Evolutionary conservation across 2,329 filamentous ascomycete genomes (phyloP).

Genomic region (Penicillium expansum): DNA sequence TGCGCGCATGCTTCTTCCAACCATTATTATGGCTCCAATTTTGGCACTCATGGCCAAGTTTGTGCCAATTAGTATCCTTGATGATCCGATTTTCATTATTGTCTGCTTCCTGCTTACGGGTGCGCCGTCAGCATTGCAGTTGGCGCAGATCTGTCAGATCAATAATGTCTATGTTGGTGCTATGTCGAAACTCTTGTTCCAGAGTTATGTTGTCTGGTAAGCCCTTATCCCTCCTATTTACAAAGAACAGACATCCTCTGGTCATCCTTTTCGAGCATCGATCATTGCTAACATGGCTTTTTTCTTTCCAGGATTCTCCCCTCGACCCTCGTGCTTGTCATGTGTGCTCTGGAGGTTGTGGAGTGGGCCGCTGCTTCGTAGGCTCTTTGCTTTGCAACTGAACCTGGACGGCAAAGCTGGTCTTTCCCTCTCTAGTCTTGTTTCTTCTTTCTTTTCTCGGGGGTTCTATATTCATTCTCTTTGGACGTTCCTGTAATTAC

Average conservation of each 20-base stretch:
- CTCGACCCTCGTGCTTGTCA: slow-evolving; percentile 83
- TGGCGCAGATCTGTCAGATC: slow-evolving; percentile 98
- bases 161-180: slow-evolving; percentile 94
- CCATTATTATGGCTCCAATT: slow-evolving; percentile 85
- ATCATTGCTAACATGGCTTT: slow-evolving; percentile 19
- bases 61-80: slow-evolving; percentile 86
- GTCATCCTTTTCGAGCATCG: neutral
- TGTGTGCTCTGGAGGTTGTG: slow-evolving; percentile 87
- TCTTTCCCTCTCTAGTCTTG: neutral
- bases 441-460: no score
- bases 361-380: slow-evolving; percentile 66
- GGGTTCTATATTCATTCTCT: neutral
- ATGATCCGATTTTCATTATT: slow-evolving; percentile 96
- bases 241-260: neutral
- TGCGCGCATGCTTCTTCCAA: slow-evolving; percentile 89
- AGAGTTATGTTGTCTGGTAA: slow-evolving; percentile 93
- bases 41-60: slow-evolving; percentile 85
- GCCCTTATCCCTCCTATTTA: slow-evolving; percentile 31
- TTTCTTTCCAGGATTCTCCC: slow-evolving; percentile 71
- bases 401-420: neutral
- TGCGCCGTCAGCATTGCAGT: slow-evolving; percentile 85
- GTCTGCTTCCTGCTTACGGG: slow-evolving; percentile 96
- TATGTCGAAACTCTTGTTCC: slow-evolving; percentile 90
- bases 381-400: neutral
- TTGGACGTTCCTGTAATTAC: slow-evolving; percentile 3